Base-by-base conservation (phyloP, 495 filamentous ascomycete species). In the Talaromyces adpressus region DNA sequence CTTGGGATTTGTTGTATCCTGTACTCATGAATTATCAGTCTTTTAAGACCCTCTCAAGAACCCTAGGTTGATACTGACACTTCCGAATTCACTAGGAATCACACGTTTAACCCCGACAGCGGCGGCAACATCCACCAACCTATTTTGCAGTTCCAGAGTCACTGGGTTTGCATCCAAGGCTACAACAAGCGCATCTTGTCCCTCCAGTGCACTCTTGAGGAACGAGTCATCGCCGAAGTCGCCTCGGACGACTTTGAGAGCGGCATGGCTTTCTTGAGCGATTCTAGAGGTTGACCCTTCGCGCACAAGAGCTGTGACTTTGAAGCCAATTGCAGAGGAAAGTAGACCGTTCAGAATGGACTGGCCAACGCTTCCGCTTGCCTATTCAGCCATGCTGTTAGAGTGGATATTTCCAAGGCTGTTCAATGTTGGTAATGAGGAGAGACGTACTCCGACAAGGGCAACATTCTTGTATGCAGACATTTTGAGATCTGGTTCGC, bases 1-100 rank as follows among this genome's bases (percentile, higher is more conserved):
- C 20, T 36, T 41, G 20, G 30, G 30, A 16, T 60, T 60, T 11
- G 57, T 47, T 1, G 23, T 20, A n/a, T 60, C 57, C 57, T 60
- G 22, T 9, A 25, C 3, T 53, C 5, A 25, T 23, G 16, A 27
- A 11, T 25, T 30, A 27, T 36, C 30, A 53, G 22, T 53, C 5
- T 5, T 18, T 58, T 14, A 18, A 4, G 5, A 6, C 4, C 8
- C 12, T 27, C 5, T 7, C 3, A 20, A 16, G n/a, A 2, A 16
- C 6, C 23, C 11, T 56, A 53, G 20, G 6, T 3, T 2, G 2
- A 34, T 60, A 60, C 57, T 18, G 5, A 60, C 57, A 25, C 61
- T 58, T 0, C 64, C 64, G 25, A 59, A 65, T 8, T 65, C 64
- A 63, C 60, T 63, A 58, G 61, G 52, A 18, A 65, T 51, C 6